phyloP scores from a whole-genome alignment of 805 yeast species.

The Candida broadrunensis region DNA sequence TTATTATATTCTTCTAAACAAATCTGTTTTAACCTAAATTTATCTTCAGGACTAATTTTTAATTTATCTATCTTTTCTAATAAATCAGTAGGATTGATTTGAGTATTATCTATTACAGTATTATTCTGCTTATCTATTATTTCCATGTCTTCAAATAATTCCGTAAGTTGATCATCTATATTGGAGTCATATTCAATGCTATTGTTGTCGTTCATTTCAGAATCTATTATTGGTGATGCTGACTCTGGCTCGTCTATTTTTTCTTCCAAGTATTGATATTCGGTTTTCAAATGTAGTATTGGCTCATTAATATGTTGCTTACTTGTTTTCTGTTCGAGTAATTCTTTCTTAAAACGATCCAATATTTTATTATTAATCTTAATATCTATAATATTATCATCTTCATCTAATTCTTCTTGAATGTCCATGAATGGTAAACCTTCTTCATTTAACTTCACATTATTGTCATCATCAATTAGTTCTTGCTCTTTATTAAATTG shows the following conservation, averaged over 20 bases:
- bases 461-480: constrained; percentile 3
- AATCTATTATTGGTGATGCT: background rate
- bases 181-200: background rate
- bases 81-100: constrained; percentile 15
- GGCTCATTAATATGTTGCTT: background rate
- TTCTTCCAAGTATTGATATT: constrained; percentile 1
- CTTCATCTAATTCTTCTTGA: constrained; percentile 73
- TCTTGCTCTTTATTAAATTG: constrained; percentile 8
- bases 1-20: constrained; percentile 17
- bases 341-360: background rate
- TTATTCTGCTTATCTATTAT: constrained; percentile 29
- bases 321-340: background rate
- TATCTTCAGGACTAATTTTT: constrained; percentile 25
- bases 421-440: constrained; percentile 76
- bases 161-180: constrained; percentile 19
- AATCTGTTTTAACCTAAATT: constrained; percentile 20
- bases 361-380: constrained; percentile 19
- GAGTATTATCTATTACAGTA: constrained; percentile 1
- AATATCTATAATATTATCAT: constrained; percentile 58
- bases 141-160: constrained; percentile 35
- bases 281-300: background rate
- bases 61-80: constrained; percentile 23
- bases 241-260: background rate
- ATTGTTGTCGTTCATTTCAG: background rate
- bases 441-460: constrained; percentile 35